phyloP scores from a whole-genome alignment of 2,329 filamentous ascomycete genomes.

The Talaromyces sp. region DNA sequence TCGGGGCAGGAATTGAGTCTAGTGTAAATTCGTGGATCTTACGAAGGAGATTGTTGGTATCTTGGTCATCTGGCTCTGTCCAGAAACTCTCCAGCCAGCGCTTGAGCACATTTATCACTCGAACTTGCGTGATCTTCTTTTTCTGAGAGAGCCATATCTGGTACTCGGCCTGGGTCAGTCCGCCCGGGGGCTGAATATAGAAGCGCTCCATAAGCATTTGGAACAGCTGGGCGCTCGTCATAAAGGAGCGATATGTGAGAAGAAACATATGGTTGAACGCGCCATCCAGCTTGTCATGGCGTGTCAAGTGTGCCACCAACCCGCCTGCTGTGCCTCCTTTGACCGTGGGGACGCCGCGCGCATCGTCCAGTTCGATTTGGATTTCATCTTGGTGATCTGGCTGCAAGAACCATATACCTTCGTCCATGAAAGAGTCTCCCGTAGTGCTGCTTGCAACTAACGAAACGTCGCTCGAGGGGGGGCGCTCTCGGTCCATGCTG shows the following conservation, averaged over 20 bases:
- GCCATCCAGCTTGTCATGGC: conserved; percentile 86
- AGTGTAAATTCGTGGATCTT: conserved; percentile 77
- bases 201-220: conserved; percentile 83
- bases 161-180: conserved; percentile 64
- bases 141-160: conserved; percentile 82
- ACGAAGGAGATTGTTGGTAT: conserved; percentile 70
- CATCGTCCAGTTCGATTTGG: neutral
- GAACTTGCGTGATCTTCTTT: conserved; percentile 83
- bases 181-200: conserved; percentile 77
- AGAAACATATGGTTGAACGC: conserved; percentile 94
- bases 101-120: conserved; percentile 91
- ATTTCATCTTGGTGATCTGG: conserved; percentile 2
- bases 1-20: neutral
- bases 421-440: neutral
- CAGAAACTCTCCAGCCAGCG: conserved; percentile 96
- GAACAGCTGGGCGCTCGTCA: conserved; percentile 77
- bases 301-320: conserved; percentile 84
- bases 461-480: neutral
- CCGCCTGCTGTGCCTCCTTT: conserved; percentile 68
- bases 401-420: conserved; percentile 1
- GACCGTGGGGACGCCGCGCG: conserved; percentile 9
- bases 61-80: conserved; percentile 72
- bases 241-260: conserved; percentile 88
- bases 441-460: neutral
- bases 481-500: neutral